These are phyloP conservation scores for Fusarium verrucosum DNA, from an alignment of 2,329 filamentous ascomycete genomes.

Conservation along the genomic window DNA sequence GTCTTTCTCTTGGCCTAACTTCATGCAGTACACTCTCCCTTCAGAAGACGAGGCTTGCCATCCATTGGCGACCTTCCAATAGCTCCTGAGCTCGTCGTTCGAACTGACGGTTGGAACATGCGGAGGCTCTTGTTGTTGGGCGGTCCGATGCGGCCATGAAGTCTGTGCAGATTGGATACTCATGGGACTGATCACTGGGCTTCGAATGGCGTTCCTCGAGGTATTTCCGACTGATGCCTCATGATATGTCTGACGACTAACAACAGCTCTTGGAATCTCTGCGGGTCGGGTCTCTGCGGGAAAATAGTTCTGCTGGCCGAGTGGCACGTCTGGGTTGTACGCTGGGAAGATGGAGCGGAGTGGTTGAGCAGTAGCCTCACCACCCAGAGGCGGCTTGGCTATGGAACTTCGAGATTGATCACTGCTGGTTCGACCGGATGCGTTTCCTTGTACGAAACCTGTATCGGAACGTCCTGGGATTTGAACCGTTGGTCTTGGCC, in stretches of 20 bases:
- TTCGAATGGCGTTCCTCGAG: slow-evolving; percentile 30
- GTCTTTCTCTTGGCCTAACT: slow-evolving; percentile 64
- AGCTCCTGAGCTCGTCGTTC: slow-evolving; percentile 68
- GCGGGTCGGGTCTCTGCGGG: slow-evolving; percentile 72
- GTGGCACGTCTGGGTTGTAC: slow-evolving; percentile 73
- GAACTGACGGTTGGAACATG: slow-evolving; percentile 61
- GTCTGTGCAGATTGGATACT: slow-evolving; percentile 30
- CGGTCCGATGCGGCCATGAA: slow-evolving; percentile 45
- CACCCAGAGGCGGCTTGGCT: slow-evolving; percentile 61
- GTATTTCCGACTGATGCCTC: slow-evolving; percentile 26
- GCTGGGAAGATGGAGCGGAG: slow-evolving; percentile 79
- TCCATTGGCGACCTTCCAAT: slow-evolving; percentile 76
- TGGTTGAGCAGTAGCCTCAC: slow-evolving; percentile 47
- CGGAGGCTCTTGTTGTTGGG: slow-evolving; percentile 52
- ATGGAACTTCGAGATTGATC: slow-evolving; percentile 65
- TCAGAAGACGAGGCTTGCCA: slow-evolving; percentile 70
- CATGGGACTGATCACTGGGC: slow-evolving; percentile 37
- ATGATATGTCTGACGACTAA: slow-evolving; percentile 71
- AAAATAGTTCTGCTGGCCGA: slow-evolving; percentile 75
- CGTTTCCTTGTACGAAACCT: too few species aligned
- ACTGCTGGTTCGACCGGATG: slow-evolving; percentile 59
- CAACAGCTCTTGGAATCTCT: slow-evolving; percentile 69
- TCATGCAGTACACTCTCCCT: slow-evolving; percentile 67
- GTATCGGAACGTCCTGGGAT: slow-evolving; percentile 57
- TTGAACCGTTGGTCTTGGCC: slow-evolving; percentile 54